phyloP scores from a whole-genome alignment of 2,329 filamentous ascomycete genomes.

The Massarina eburnea region DNA sequence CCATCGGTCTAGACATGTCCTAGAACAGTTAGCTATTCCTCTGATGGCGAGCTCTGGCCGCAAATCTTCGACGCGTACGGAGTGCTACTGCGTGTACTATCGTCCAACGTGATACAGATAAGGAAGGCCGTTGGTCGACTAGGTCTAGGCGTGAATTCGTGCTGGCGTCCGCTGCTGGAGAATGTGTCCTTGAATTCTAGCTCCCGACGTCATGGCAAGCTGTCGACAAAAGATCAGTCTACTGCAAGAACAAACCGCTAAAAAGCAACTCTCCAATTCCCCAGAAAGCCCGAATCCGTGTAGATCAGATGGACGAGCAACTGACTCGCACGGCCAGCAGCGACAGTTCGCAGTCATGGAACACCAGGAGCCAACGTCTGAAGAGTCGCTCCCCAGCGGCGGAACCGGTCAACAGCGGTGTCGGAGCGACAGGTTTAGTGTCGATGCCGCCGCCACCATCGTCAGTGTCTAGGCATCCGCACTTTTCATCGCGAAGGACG shows the following conservation, averaged over 20 bases:
- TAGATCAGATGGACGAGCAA: conserved; percentile 24
- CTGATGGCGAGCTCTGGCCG: no score
- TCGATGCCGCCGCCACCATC: conserved; percentile 65
- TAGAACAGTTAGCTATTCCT: no score
- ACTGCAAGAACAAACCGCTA: no score
- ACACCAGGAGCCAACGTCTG: conserved; percentile 43
- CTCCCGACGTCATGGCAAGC: conserved; percentile 18
- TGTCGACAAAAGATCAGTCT: conserved; percentile 3
- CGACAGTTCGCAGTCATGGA: conserved; percentile 44
- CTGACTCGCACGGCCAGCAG: conserved; percentile 40
- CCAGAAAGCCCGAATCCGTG: conserved; percentile 7
- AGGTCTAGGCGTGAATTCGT: neutral
- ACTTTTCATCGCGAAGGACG: conserved; percentile 45
- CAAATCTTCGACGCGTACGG: no score
- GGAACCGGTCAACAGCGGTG: conserved; percentile 59
- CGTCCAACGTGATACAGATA: neutral
- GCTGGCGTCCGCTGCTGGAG: neutral
- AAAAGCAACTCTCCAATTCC: conserved; percentile 14
- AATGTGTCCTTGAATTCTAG: neutral
- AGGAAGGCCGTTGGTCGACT: neutral
- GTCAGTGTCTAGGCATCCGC: conserved; percentile 46
- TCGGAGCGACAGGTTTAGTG: conserved; percentile 59
- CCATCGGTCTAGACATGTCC: no score
- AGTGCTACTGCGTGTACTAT: neutral
- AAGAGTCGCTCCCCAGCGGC: conserved; percentile 64